phyloP scores from a whole-genome alignment of 2,329 filamentous ascomycete species.

The Colletotrichum plurivorum region DNA sequence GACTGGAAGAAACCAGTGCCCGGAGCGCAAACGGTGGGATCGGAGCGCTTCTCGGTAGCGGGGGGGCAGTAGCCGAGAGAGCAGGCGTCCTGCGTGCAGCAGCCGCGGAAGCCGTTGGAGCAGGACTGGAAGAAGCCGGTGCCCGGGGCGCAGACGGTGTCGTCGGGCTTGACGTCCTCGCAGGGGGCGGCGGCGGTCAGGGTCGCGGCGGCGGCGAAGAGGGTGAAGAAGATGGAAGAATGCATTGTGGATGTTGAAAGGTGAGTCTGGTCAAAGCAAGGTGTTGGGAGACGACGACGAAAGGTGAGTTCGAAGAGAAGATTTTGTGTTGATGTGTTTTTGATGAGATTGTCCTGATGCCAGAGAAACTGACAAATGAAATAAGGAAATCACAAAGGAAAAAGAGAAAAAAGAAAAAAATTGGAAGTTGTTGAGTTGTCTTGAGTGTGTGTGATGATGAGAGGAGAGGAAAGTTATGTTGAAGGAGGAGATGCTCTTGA shows the following conservation, averaged over 20 bases:
- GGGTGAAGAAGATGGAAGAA: constrained; percentile 22
- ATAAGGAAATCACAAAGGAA: constrained; percentile 31
- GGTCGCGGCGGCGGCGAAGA: constrained; percentile 18
- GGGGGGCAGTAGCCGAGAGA: constrained; percentile 10
- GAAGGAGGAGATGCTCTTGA: not conserved
- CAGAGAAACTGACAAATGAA: constrained; percentile 34
- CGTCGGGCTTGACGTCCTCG: constrained; percentile 11
- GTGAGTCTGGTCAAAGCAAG: constrained; percentile 7
- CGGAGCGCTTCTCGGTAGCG: constrained; percentile 2
- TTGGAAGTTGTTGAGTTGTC: constrained; percentile 5
- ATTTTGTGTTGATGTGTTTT: not conserved
- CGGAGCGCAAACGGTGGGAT: constrained; percentile 22
- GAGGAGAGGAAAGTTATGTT: not conserved
- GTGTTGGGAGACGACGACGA: not conserved
- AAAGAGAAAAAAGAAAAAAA: not conserved
- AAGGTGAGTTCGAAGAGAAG: not conserved
- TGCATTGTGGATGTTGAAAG: constrained; percentile 25
- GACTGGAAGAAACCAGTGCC: constrained; percentile 36
- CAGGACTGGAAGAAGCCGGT: constrained; percentile 38
- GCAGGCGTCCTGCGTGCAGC: constrained; percentile 35
- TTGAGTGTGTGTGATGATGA: constrained; percentile 17
- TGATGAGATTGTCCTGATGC: constrained; percentile 13
- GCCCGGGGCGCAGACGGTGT: constrained; percentile 29
- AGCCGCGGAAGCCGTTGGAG: constrained; percentile 37
- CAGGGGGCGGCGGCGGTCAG: constrained; percentile 15